Evolutionary conservation across 805 yeast species (phyloP).

Genomic region (Wickerhamomyces pijperi): DNA sequence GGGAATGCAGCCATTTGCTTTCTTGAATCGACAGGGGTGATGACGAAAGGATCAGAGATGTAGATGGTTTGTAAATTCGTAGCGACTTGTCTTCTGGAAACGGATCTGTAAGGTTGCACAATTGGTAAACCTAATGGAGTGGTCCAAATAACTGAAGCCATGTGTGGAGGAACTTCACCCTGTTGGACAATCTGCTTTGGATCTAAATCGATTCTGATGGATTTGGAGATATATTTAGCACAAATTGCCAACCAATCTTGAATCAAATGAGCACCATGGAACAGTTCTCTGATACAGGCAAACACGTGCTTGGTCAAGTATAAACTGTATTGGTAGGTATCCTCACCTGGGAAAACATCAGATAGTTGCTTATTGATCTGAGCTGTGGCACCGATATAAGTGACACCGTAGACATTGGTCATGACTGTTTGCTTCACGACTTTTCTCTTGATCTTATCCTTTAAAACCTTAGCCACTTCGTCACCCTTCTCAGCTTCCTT

Average conservation of each 20-base stretch:
- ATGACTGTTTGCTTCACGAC: constrained; percentile 94
- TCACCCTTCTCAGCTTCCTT: constrained; percentile 42
- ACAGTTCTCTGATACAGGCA: constrained; percentile 72
- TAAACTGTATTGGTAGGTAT: constrained; percentile 36
- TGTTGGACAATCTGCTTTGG: constrained; percentile 26
- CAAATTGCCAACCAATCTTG: constrained; percentile 94
- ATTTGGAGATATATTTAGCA: constrained; percentile 70
- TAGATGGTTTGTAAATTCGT: constrained; percentile 84
- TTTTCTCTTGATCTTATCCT: constrained; percentile 65
- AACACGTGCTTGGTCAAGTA: constrained; percentile 75
- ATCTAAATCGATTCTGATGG: constrained; percentile 58
- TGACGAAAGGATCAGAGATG: constrained; percentile 78
- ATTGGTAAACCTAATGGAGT: constrained; percentile 92
- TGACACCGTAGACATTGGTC: constrained; percentile 97
- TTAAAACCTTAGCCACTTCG: constrained; percentile 32
- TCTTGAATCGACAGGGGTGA: constrained; percentile 73
- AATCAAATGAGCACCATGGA: constrained; percentile 85
- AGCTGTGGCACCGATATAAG: constrained; percentile 83
- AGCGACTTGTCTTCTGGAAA: constrained; percentile 50
- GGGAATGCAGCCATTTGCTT: constrained; percentile 92
- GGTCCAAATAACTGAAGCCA: constrained; percentile 94
- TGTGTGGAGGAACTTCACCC: constrained; percentile 46
- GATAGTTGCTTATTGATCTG: constrained; percentile 76
- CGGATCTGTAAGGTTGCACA: constrained; percentile 88
- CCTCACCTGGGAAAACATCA: constrained; percentile 41